phyloP scores from a whole-genome alignment of 805 yeast genomes.

The Naumovozyma baii region DNA sequence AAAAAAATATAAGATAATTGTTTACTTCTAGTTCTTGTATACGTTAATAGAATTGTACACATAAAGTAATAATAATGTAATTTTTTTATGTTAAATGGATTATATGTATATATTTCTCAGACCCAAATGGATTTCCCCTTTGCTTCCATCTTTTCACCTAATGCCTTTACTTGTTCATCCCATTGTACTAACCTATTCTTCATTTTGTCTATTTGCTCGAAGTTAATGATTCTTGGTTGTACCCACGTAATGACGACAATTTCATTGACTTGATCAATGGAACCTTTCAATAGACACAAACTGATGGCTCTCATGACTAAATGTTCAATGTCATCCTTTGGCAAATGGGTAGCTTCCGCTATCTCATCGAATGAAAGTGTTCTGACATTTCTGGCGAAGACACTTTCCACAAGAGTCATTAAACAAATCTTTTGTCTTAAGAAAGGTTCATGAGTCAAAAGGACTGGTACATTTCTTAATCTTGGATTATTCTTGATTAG shows the following conservation, averaged over 20 bases:
- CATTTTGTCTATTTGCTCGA: constrained; percentile 69
- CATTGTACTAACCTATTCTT: constrained; percentile 63
- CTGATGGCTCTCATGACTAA: constrained; percentile 86
- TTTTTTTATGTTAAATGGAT: too few relatives aligned
- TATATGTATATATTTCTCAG: constrained; percentile 10
- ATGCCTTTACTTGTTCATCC: constrained; percentile 62
- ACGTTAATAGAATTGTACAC: too few relatives aligned
- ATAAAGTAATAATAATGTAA: too few relatives aligned
- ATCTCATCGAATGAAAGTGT: constrained; percentile 65
- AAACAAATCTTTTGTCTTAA: constrained; percentile 85
- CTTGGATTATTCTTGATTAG: constrained; percentile 31
- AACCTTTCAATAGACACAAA: constrained; percentile 75
- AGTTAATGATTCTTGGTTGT: constrained; percentile 87
- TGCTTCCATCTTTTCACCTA: constrained; percentile 51
- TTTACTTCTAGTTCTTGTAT: too few relatives aligned
- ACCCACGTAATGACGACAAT: constrained; percentile 83
- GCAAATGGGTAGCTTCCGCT: constrained; percentile 56
- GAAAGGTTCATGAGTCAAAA: constrained; percentile 51
- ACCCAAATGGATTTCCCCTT: constrained; percentile 63
- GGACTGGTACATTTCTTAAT: constrained; percentile 40
- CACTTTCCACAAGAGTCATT: constrained; percentile 81
- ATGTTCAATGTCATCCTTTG: constrained; percentile 66
- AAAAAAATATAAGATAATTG: too few relatives aligned
- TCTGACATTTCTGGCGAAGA: constrained; percentile 71
- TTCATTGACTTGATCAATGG: constrained; percentile 77